Evolutionary conservation across 2,329 filamentous ascomycete species (phyloP), one percentile per base, ranked within the genome.

Genomic region (Elsinoe perseae): DNA sequence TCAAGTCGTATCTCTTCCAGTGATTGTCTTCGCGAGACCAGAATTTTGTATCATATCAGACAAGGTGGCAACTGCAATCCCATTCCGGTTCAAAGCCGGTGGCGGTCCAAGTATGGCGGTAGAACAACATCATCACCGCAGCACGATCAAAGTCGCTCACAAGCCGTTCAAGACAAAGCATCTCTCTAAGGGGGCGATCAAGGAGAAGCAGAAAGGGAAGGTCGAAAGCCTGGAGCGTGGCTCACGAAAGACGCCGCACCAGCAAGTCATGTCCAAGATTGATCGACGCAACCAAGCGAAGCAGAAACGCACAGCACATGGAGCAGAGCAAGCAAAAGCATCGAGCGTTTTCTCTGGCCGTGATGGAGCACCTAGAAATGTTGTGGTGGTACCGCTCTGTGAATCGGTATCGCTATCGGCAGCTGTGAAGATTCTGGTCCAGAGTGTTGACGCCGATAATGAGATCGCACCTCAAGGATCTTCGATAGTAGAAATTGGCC

Each of bases 201-300:
- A 93, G 69, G 89, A 95, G 62, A 79, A 83, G 62, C 80, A 84
- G 58, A 97, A 97, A 78, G 91, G 91, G 68, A 93, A 93, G 72
- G 80, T 92, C 50, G 85, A 84, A 64, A 68, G 78, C 56, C 75
- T 82, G 65, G 87, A 95, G 68, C 82, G 80, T 65, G 85, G 85
- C 59, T 77, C 78, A 64, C 84, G 92, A 67, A 95, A 89, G 72
- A 95, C 92, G 14, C 89, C 89, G 56, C 89, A 95, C 70, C 93
- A 98, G 70, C 89, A 95, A 75, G 83, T 96, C 74, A 92, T 96
- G 88, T 95, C 90, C 58, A 98, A 97, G 74, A 81, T 98, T 70
- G 90, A 95, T 72, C 86, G 93, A 59, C 85, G 89, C 65, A 97
- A 98, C 72, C 89, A 95, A 76, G 88, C 89, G 64, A 92, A 92